Conservation (phyloP, 768 basidiomycete genomes). For the Tremella yokohamensis region DNA sequence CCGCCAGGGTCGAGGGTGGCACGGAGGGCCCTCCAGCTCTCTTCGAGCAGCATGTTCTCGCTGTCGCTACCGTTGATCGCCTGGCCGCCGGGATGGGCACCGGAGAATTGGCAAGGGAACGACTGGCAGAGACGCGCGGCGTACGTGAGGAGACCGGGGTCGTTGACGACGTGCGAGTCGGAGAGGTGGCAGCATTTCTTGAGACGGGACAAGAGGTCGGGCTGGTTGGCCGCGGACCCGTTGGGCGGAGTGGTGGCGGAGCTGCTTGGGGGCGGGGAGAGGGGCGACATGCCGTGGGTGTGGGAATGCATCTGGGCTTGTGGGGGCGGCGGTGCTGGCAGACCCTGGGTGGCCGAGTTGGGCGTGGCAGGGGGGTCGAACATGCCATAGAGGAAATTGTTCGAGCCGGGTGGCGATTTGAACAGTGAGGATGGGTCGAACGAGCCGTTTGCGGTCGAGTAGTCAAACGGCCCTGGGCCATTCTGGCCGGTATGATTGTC, state of each 20-base stretch:
- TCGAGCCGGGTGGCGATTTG: slow-evolving; percentile 12
- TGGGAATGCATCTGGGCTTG: background rate
- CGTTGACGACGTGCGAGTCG: slow-evolving; percentile 47
- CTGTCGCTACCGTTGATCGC: slow-evolving; percentile 20
- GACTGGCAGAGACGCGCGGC: slow-evolving; percentile 47
- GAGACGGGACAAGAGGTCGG: slow-evolving; percentile 45
- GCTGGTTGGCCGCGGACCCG: slow-evolving; percentile 20
- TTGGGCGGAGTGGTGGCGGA: slow-evolving; percentile 4
- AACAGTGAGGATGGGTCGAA: slow-evolving; percentile 22
- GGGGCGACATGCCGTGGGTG: slow-evolving; percentile 12
- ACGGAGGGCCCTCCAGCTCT: slow-evolving; percentile 40
- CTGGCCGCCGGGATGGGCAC: slow-evolving; percentile 32
- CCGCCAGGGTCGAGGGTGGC: slow-evolving; percentile 40
- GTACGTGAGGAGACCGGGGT: slow-evolving; percentile 48
- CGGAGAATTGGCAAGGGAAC: slow-evolving; percentile 39
- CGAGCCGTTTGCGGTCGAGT: background rate
- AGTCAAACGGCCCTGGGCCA: background rate
- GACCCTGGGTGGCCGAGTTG: slow-evolving; percentile 14
- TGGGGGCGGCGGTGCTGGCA: slow-evolving; percentile 16
- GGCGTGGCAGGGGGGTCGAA: slow-evolving; percentile 13
- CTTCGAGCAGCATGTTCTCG: slow-evolving; percentile 42
- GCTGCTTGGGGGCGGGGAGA: slow-evolving; percentile 11
- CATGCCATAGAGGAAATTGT: slow-evolving; percentile 5
- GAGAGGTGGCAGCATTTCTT: slow-evolving; percentile 48
- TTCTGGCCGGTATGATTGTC: slow-evolving; percentile 27